These are phyloP conservation scores for Cardiosporidium cionae DNA, from an alignment of 169 alveolate genomes.

Conservation along the genomic window DNA sequence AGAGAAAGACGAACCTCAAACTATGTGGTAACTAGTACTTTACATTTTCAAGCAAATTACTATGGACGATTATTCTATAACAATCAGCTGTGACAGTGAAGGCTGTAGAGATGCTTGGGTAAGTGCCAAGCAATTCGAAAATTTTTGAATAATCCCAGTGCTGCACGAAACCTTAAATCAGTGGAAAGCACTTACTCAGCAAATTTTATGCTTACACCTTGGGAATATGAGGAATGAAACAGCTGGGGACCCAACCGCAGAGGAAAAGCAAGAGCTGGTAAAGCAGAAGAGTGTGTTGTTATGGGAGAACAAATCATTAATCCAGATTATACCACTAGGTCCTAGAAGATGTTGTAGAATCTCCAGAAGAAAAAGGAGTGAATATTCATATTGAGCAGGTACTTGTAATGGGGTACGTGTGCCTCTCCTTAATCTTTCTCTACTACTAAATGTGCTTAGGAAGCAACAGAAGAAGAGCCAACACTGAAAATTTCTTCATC, in stretches of 20 bases:
- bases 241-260: conserved; percentile 31
- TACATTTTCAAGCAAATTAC: too few species aligned
- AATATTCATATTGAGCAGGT: conserved; percentile 29
- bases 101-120: conserved; percentile 35
- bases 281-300: neutral
- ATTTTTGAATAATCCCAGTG: too few species aligned
- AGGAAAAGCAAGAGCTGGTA: conserved; percentile 23
- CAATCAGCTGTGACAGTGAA: conserved; percentile 31
- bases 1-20: neutral
- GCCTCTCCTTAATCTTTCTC: too few species aligned
- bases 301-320: neutral
- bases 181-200: conserved; percentile 29
- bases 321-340: too few species aligned
- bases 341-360: conserved; percentile 25
- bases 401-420: too few species aligned
- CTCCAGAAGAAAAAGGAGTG: conserved; percentile 17
- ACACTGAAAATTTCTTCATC: too few species aligned
- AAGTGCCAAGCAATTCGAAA: too few species aligned
- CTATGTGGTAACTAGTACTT: too few species aligned
- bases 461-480: too few species aligned
- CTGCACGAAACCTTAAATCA: neutral
- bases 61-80: neutral
- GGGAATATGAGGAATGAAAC: conserved; percentile 36
- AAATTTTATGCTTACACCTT: conserved; percentile 27
- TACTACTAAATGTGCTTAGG: too few species aligned